Percentiles rank a stretch among this genome's conserved stretches.
Conservation (phyloP, 106 monocot genomes). For the Dendrobium chrysotoxum region DNA sequence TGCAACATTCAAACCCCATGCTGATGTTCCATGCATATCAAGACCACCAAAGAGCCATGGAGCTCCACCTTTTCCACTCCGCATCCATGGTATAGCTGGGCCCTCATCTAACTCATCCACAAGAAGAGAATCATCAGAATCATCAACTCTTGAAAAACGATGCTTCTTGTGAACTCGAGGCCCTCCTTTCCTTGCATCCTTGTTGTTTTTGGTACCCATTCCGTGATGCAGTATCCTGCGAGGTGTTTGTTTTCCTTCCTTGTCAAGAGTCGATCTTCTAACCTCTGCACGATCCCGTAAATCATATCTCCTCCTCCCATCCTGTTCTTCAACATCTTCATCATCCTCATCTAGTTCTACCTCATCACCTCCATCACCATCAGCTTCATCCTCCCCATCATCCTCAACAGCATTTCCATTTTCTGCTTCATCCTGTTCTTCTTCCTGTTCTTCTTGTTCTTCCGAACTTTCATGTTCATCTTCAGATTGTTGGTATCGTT, state of each 20-base stretch:
- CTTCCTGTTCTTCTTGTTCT: conserved; percentile 25
- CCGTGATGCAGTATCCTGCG: conserved; percentile 80
- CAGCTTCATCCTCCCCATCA: conserved; percentile 51
- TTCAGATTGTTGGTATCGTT: conserved; percentile 59
- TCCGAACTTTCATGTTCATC: conserved; percentile 75
- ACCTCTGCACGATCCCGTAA: conserved; percentile 81
- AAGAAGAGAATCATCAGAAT: conserved; percentile 99
- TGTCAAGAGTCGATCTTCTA: conserved; percentile 66
- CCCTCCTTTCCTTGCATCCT: conserved; percentile 65
- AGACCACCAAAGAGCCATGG: conserved; percentile 81
- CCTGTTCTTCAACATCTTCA: conserved; percentile 78
- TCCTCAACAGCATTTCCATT: conserved; percentile 44
- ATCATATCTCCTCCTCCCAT: conserved; percentile 89
- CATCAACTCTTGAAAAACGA: conserved; percentile 59
- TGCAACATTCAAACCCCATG: conserved; percentile 83
- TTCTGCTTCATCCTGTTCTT: conserved; percentile 45
- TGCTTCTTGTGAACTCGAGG: conserved; percentile 73
- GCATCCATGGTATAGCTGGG: conserved; percentile 70
- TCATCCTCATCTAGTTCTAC: conserved; percentile 73
- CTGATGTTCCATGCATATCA: conserved; percentile 72
- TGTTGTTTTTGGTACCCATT: conserved; percentile 63
- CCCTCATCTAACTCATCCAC: conserved; percentile 94
- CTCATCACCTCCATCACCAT: conserved; percentile 62
- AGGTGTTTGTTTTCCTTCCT: conserved; percentile 82
- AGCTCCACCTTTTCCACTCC: conserved; percentile 64